Evolutionary conservation across 73 alveolate genomes (phyloP), one percentile per base, ranked within the genome.

Genomic region (Stentor coeruleus): DNA sequence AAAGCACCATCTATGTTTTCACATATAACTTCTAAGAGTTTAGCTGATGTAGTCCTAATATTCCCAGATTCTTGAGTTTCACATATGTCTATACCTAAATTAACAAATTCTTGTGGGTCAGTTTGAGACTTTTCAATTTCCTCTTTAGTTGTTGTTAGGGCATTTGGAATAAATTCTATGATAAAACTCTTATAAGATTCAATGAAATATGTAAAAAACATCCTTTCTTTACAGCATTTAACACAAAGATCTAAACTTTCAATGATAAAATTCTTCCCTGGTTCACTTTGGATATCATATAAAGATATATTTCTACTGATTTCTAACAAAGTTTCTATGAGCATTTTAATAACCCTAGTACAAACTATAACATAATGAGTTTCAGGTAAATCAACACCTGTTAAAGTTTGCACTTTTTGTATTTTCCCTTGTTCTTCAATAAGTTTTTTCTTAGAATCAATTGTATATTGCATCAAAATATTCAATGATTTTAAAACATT

Each of bases 391-490:
- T 37, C 74, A 31, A 35, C 39, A 14, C 83, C 83, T 36, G 39
- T 38, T 20, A 75, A 35, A 1, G 83, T 39, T n/a, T n/a, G n/a
- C n/a, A n/a, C n/a, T n/a, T n/a, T n/a, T n/a, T n/a, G n/a, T n/a
- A n/a, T n/a, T n/a, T n/a, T n/a, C n/a, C n/a, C 83, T 75, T 75
- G 83, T 75, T 75, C 83, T 75, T 75, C 72, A n/a, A 75, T 39
- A 20, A 26, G 6, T 33, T 75, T 39, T n/a, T 40, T 37, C 72
- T 75, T 75, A n/a, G 58, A 39, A n/a, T 75, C 83, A 75, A 75
- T 39, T 38, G 38, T 26, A 38, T 36, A 40, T n/a, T 40, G 74
- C 35, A 75, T 36, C 33, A 75, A n/a, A 6, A 75, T 38, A 39
- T 75, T 75, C 35, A 75, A 35, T 20, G 40, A n/a, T n/a, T 75